Evolutionary conservation across 2,329 filamentous ascomycete genomes (phyloP), one percentile per base, ranked within the genome.

Genomic region (Hymenoscyphus repandus): DNA sequence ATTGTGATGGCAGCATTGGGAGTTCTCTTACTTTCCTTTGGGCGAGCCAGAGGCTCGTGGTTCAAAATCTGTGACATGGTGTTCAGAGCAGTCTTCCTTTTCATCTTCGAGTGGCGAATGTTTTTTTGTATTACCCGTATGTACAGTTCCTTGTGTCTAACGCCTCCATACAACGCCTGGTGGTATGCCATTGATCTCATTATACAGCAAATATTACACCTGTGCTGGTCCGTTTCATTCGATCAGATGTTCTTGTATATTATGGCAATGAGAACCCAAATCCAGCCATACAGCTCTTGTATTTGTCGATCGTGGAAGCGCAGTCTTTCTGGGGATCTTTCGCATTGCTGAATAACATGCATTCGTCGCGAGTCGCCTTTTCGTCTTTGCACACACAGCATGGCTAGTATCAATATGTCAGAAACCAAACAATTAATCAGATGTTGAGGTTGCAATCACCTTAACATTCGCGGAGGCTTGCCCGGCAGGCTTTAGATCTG

Each of bases 301-400:
- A 99, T 67, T 88, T 83, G 27, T 89, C 82, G 57, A 99, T 87
- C 56, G 89, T 79, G 45, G 84, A 79, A 70, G 84, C 79, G 78
- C 93, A 99, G 64, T 95, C 90, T 65, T 82, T 78, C 63, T 88
- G 80, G 36, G 93, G 89, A 66, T 96, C 86, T 65, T 85, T 78
- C 54, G 88, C 79, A 56, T 82, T 90, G 50, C 90, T 95, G 75
- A 97, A 96, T 50, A 99, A 87, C 92, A 99, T 97, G 77, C 93
- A 99, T 72, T 99, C 91, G 74, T 99, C 93, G 57, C 93, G 89
- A 62, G 80, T 80, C 36, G 88, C 78, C 72, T 99, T 99, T 71
- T 99, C 90, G 40, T 93, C 83, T 68, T 91, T 96, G 82, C 93
- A 99, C 30, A 97, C 93, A 69, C 93, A 97, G 80, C 93, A 97